Base-by-base conservation (phyloP, 2,329 filamentous ascomycete genomes). In the Tolypocladium capitatum region DNA sequence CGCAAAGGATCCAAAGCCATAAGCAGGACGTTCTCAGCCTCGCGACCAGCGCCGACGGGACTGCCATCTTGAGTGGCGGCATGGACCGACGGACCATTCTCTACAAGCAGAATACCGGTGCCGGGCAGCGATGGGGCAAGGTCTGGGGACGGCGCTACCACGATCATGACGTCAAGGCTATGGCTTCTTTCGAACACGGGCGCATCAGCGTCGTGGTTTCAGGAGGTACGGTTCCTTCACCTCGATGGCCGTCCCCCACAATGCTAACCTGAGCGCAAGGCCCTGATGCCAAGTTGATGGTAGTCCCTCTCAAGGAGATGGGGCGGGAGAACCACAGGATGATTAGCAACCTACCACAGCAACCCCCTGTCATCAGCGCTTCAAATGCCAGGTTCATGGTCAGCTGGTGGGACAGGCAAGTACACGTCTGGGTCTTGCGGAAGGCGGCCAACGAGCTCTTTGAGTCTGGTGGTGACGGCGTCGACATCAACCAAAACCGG, bases 81-180 rank as follows among this genome's bases (percentile, higher is more conserved):
- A 92, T 95, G 73, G 92, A 98, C 62, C 82, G 87, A 55, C 79
- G 85, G 53, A 94, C 92, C 2, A 84, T 89, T 6, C 72, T 91
- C 42, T 95, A 94, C 68, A 85, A 82, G 63, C 80, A 82, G 55
- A 74, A 75, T 43, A 68, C 71, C 49, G 74, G 75, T 42, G 71
- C 78, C 21, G 75, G 74, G 49, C 71, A 74, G 46, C 78, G 83
- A 60, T 98, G 92, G 92, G 78, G 78, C 49, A 91, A 92, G 64
- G 75, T 87, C n/a, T 85, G 81, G 65, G 88, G 94, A 60, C 78
- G 86, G 55, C 77, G 88, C 60, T 90, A 91, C 60, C 92, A 98
- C 61, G 80, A 84, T 42, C 90, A 97, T 64, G 92, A 98, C 68
- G 89, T 97, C 58, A 97, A 97, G 69, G 80, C 88, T 1, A 86